Percentiles rank a stretch among this genome's conserved stretches.
Conservation (phyloP, 169 alveolate genomes). For the Cryptosporidium sp. region DNA sequence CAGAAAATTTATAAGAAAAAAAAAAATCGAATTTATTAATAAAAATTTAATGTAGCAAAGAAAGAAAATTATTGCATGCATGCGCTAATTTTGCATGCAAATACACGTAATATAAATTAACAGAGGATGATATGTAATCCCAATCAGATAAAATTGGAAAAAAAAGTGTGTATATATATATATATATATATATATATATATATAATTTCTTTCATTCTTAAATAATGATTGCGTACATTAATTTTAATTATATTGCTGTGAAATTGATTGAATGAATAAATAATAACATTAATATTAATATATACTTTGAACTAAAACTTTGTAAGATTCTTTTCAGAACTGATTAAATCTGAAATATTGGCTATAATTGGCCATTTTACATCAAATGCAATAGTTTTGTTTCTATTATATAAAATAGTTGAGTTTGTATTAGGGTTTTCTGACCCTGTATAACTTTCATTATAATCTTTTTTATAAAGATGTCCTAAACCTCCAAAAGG, state of each 20-base stretch:
- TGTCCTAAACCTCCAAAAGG: constrained; percentile 65
- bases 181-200: neutral
- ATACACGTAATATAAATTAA: neutral
- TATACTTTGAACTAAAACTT: neutral
- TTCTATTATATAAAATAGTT: neutral
- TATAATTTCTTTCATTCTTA: neutral
- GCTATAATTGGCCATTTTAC: constrained; percentile 59
- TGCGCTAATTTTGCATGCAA: neutral
- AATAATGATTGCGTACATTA: neutral
- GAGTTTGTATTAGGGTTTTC: neutral
- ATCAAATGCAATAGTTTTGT: constrained; percentile 35
- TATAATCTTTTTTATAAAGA: constrained; percentile 8
- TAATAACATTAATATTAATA: neutral
- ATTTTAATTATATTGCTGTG: neutral
- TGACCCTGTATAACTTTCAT: neutral
- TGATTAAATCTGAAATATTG: constrained; percentile 9
- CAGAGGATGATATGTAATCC: constrained; percentile 4
- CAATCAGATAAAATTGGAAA: neutral
- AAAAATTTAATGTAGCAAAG: neutral
- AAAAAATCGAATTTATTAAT: neutral
- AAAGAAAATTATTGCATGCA: constrained; percentile 5
- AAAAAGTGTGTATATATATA: too few relatives aligned
- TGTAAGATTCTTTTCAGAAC: neutral
- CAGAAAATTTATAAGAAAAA: neutral
- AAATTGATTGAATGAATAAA: neutral